These are phyloP conservation scores for Cryphonectria carpinicola DNA, from an alignment of 2,329 filamentous ascomycete genomes.

Conservation along the genomic window DNA sequence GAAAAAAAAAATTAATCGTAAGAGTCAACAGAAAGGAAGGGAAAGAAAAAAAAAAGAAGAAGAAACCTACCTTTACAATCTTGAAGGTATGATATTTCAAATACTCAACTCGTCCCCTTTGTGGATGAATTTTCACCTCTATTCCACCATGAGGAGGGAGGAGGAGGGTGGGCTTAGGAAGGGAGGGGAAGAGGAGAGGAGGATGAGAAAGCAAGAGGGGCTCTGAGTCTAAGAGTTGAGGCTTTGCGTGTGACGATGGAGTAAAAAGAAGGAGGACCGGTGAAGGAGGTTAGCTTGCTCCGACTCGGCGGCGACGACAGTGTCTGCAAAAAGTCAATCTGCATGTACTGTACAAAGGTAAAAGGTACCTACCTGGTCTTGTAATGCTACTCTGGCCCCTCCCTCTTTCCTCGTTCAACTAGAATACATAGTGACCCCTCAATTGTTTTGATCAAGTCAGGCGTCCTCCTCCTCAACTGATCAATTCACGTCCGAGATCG, in stretches of 20 bases:
- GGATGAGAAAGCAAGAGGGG: not conserved
- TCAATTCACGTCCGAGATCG: not conserved
- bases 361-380: not conserved
- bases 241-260: not conserved
- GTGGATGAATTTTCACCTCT: not conserved
- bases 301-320: conserved; percentile 9
- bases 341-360: not conserved
- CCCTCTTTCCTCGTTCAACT: not conserved
- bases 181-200: not conserved
- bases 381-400: too few relatives aligned
- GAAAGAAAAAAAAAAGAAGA: too few relatives aligned
- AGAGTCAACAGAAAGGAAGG: too few relatives aligned
- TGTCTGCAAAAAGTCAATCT: not conserved
- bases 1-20: not conserved
- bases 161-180: not conserved
- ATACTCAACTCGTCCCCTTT: conserved; percentile 1
- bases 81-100: not conserved
- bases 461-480: not conserved
- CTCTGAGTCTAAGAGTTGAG: not conserved
- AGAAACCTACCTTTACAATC: not conserved
- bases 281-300: conserved; percentile 6
- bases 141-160: conserved; percentile 3
- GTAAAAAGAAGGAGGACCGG: not conserved
- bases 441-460: not conserved
- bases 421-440: not conserved